Conservation (phyloP, 768 basidiomycete species). For the Termitomyces sp. region DNA sequence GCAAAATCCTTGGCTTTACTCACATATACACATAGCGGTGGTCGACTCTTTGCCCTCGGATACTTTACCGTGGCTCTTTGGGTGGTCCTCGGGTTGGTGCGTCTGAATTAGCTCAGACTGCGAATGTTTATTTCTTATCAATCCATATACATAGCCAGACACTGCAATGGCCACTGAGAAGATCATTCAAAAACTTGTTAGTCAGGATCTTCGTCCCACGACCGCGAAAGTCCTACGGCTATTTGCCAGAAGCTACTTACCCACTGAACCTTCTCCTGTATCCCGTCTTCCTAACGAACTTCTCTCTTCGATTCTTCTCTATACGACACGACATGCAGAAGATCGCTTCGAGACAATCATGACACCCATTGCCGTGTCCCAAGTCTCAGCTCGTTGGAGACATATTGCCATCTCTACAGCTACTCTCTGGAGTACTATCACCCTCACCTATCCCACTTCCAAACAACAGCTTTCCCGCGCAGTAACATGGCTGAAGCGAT, state of each 20-base stretch:
- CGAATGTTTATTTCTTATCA: neutral
- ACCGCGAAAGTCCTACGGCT: constrained; percentile 14
- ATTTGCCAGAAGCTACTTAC: constrained; percentile 6
- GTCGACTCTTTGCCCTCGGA: neutral
- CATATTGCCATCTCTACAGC: constrained; percentile 38
- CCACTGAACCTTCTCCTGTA: constrained; percentile 5
- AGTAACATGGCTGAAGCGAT: constrained; percentile 37
- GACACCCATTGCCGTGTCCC: constrained; percentile 32
- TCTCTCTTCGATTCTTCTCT: constrained; percentile 28
- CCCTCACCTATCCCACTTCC: constrained; percentile 39
- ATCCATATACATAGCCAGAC: neutral
- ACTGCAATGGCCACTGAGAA: constrained; percentile 1
- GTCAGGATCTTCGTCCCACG: constrained; percentile 10
- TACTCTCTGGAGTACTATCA: constrained; percentile 47
- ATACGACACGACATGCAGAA: constrained; percentile 21
- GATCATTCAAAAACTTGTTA: constrained; percentile 12
- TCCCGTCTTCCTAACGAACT: constrained; percentile 30
- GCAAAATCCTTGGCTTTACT: neutral
- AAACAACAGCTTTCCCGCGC: constrained; percentile 30
- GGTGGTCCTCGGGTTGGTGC: neutral
- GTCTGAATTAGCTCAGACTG: neutral
- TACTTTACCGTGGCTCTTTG: neutral
- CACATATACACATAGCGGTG: constrained; percentile 2
- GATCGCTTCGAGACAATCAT: constrained; percentile 20
- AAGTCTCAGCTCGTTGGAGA: constrained; percentile 49